Conservation (phyloP, 768 basidiomycete species). For the Macrolepiota albuminosa region DNA sequence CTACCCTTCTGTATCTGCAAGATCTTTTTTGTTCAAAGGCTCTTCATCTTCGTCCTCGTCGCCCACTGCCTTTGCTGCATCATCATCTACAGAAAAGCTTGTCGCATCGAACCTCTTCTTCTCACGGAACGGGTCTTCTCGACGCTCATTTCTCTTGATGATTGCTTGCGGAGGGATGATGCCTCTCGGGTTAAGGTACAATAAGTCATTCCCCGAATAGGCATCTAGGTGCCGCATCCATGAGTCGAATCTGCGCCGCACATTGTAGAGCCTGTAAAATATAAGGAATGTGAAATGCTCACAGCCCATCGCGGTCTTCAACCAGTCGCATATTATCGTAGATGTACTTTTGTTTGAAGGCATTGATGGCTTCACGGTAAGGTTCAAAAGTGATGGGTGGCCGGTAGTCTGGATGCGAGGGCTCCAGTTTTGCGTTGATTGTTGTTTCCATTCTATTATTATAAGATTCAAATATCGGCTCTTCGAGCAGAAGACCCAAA, state of each 20-base stretch:
- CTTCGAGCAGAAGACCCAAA: constrained; percentile 86
- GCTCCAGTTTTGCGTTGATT: constrained; percentile 48
- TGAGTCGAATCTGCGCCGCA: constrained; percentile 70
- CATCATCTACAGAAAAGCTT: constrained; percentile 34
- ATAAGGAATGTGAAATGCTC: constrained; percentile 22
- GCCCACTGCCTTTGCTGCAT: constrained; percentile 25
- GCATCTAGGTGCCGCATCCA: constrained; percentile 77
- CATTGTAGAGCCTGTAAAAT: not conserved
- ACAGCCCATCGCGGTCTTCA: constrained; percentile 78
- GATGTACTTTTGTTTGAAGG: constrained; percentile 82
- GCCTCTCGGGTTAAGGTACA: constrained; percentile 74
- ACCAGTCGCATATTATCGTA: constrained; percentile 83
- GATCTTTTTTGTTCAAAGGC: constrained; percentile 31
- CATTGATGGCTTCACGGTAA: constrained; percentile 63
- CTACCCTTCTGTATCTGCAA: constrained; percentile 53
- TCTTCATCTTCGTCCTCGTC: constrained; percentile 34
- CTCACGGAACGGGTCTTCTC: constrained; percentile 64
- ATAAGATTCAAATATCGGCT: constrained; percentile 78
- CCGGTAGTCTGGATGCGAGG: constrained; percentile 57
- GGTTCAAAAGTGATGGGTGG: constrained; percentile 68
- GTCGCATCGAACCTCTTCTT: constrained; percentile 66
- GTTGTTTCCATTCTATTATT: constrained; percentile 48
- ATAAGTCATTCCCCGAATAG: constrained; percentile 73
- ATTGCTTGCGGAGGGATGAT: constrained; percentile 69
- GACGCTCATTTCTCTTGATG: constrained; percentile 52